Evolutionary conservation across 2,329 filamentous ascomycete genomes (phyloP), one percentile per base, ranked within the genome.

Genomic region (Trichocomaceae sp.): DNA sequence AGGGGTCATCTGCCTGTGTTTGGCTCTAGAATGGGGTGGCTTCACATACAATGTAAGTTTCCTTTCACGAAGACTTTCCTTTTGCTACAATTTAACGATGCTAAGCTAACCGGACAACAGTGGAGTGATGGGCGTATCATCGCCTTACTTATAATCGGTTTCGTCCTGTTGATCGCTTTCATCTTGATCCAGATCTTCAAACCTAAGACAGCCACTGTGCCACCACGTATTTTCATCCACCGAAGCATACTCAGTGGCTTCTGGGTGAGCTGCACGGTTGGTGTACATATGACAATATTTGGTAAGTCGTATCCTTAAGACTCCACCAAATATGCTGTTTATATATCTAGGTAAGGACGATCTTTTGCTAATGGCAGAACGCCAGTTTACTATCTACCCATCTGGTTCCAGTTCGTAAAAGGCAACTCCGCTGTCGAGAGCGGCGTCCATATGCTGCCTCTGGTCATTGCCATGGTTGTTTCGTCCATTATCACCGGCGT

Each of bases 101-200:
- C 31, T 29, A 19, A 48, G 20, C 47, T 46, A 2, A 50, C 29
- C 6, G 4, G 64, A 31, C 72, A 75, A 31, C 39, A 69, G 2
- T 80, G 77, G 77, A 64, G 63, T 23, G 70, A 69, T 57, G 66
- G 65, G 19, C 72, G 69, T 12, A 71, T 80, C 48, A 74, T 80
- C 49, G 72, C 72, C 0, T 68, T 80, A n/a, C 73, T 81, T 26
- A 70, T 77, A 0, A 66, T 81, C 3, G 77, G 78, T 55, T 73
- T 74, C 17, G 71, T 79, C 6, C 66, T 80, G 6, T 71, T 73
- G 1, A 70, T 75, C 3, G 68, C 71, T 3, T 75, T 77, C 54
- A 51, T 69, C 31, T 57, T 52, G 1, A 60, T 74, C 52, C 70
- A 77, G 54, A 23, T 47, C 6, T 55, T 37, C 47, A 50, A 26